A percentile compares a stretch with the other conserved stretches of the same genome.
These are phyloP conservation scores for Stramenopiles sp. DNA, from an alignment of 352 stramenopile species.

Conservation along the genomic window DNA sequence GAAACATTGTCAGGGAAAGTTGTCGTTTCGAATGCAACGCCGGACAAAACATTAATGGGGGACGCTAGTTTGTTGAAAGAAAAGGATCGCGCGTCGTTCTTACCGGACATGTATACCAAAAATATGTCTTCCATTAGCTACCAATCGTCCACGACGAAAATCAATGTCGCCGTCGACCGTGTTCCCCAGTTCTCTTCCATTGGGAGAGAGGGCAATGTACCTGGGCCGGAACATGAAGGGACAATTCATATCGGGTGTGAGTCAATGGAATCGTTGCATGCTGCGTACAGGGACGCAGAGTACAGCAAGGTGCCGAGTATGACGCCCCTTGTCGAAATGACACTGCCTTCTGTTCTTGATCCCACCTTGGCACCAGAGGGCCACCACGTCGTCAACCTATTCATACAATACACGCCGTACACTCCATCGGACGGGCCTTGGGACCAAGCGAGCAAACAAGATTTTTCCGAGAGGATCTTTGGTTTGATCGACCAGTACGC, in stretches of 20 bases:
- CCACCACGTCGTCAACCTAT: conserved; percentile 63
- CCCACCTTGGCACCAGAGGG: conserved; percentile 32
- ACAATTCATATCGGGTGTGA: conserved; percentile 54
- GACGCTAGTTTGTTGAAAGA: neutral
- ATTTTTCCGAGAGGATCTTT: conserved; percentile 54
- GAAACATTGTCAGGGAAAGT: conserved; percentile 32
- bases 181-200: conserved; percentile 53
- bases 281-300: conserved; percentile 54
- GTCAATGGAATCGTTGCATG: conserved; percentile 41
- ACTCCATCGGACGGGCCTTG: conserved; percentile 50
- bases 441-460: conserved; percentile 45
- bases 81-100: neutral
- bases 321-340: conserved; percentile 64
- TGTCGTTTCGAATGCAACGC: conserved; percentile 55
- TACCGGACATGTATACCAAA: neutral
- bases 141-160: conserved; percentile 29
- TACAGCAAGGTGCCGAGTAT: conserved; percentile 38
- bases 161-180: conserved; percentile 56
- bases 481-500: conserved; percentile 58
- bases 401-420: conserved; percentile 71
- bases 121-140: neutral
- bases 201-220: conserved; percentile 32
- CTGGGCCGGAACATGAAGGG: conserved; percentile 51
- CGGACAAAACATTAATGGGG: conserved; percentile 45
- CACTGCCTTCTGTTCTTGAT: conserved; percentile 59